Conservation (phyloP, 2,329 filamentous ascomycete species). For the Knoxdaviesia capensis region DNA sequence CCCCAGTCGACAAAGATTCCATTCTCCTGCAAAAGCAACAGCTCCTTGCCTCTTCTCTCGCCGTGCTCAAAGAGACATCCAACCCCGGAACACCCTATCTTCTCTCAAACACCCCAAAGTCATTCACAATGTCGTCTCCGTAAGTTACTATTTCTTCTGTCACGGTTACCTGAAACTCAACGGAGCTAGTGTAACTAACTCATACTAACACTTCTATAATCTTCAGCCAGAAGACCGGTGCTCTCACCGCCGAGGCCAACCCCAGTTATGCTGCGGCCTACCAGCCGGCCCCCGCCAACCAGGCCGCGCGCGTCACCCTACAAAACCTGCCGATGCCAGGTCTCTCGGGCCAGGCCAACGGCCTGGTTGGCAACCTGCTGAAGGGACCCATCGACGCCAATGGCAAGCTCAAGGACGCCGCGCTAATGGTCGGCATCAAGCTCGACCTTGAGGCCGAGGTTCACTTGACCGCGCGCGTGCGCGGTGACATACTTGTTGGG, state of each 20-base stretch:
- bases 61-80: neutral
- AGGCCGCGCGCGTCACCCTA: slow-evolving; percentile 10
- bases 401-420: slow-evolving; percentile 35
- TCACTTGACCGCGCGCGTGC: slow-evolving; percentile 36
- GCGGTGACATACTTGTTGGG: slow-evolving; percentile 40
- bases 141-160: neutral
- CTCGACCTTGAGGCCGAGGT: slow-evolving; percentile 42
- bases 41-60: neutral
- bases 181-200: too few species aligned
- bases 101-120: slow-evolving; percentile 3
- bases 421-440: slow-evolving; percentile 40
- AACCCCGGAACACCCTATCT: neutral
- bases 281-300: slow-evolving; percentile 6
- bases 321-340: slow-evolving; percentile 14
- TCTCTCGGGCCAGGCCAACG: slow-evolving; percentile 15
- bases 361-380: slow-evolving; percentile 25
- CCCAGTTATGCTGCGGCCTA: slow-evolving; percentile 11
- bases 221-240: neutral
- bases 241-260: slow-evolving; percentile 1
- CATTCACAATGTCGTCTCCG: slow-evolving; percentile 5
- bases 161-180: too few species aligned
- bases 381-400: slow-evolving; percentile 35
- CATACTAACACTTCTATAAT: too few species aligned
- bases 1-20: slow-evolving; percentile 1
- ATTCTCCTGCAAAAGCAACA: neutral